Percentiles rank a stretch among this genome's conserved stretches.
phyloP scores from a whole-genome alignment of 768 basidiomycete species.

The Royoungia palumana region DNA sequence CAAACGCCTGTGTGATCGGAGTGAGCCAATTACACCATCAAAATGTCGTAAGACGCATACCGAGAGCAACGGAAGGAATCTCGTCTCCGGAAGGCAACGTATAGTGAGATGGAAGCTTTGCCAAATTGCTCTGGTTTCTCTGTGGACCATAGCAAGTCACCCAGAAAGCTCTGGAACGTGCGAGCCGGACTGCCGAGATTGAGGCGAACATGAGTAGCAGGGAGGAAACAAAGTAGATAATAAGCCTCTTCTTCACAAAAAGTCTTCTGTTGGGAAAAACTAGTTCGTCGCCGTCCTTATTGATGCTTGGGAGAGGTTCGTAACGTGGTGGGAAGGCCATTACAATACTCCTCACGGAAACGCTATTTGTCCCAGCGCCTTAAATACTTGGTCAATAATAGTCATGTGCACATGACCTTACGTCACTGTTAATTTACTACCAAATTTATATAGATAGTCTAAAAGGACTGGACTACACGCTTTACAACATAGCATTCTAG shows the following conservation, averaged over 20 bases:
- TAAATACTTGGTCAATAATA: not conserved
- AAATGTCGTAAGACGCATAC: constrained; percentile 29
- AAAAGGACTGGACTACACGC: too few species aligned
- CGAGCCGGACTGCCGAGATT: constrained; percentile 16
- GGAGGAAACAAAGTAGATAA: constrained; percentile 20
- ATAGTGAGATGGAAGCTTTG: constrained; percentile 44
- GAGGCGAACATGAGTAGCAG: constrained; percentile 22
- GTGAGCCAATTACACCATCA: constrained; percentile 4
- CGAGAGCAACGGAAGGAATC: constrained; percentile 66
- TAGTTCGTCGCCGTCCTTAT: constrained; percentile 10
- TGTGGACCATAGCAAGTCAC: constrained; percentile 15
- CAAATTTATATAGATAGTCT: too few species aligned
- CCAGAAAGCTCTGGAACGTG: constrained; percentile 21
- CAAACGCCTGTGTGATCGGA: constrained; percentile 48
- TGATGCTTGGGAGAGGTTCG: constrained; percentile 22
- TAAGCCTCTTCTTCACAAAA: constrained; percentile 19
- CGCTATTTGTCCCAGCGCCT: not conserved
- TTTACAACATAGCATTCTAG: too few species aligned
- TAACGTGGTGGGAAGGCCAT: constrained; percentile 27
- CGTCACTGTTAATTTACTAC: not conserved
- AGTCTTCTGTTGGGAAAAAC: not conserved
- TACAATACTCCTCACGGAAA: too few species aligned
- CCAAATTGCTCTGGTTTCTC: constrained; percentile 22
- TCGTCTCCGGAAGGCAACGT: constrained; percentile 63
- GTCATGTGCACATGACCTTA: not conserved